Base-by-base conservation (phyloP, 148 eudicot genomes). In the Polygonum aviculare region DNA sequence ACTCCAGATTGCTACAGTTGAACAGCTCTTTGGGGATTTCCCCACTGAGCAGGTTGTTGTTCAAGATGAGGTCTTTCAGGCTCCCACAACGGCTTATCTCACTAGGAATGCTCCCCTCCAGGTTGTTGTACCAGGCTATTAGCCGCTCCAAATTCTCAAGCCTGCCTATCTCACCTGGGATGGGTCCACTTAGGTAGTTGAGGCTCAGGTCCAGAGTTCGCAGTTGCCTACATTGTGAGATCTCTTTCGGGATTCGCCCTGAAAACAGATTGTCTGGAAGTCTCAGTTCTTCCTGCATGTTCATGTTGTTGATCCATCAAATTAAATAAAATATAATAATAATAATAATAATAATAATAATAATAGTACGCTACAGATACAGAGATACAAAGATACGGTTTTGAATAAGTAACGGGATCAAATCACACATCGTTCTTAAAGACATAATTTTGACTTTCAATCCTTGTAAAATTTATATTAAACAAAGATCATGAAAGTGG, bases 101-200 rank as follows among this genome's bases (percentile, higher is more conserved):
- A 7, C 87, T 54, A 4, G 98, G 97, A 44, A 94, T 86, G 38
- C 75, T 78, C 38, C 98, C 98, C 73, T 92, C 96, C 80, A 95
- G 85, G 74, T 86, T 87, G 78, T 95, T 95, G 85, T 95, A 95
- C 98, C 98, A 95, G 0, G 87, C 96, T 18, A 95, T 86, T 18
- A 95, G 80, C 87, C 89, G 87, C 82, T 95, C 97, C 2, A 95
- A 89, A 74, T 90, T 90, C 74, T 76, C 82, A 26, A 92, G 83
- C 50, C 86, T 84, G 12, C 97, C 91, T 3, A 95, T 74, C 81
- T 88, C 93, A 4, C 85, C 79, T 4, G 97, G 98, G 49, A 95
- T 89, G 15, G 94, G 76, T 38, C 98, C 97, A 19, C 86, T 90
- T 59, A 95, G 76, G 79, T 89, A 90, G 80, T 95, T 95, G 80